phyloP scores from a whole-genome alignment of 2,329 filamentous ascomycete species.

The Pseudocercospora fuligena region DNA sequence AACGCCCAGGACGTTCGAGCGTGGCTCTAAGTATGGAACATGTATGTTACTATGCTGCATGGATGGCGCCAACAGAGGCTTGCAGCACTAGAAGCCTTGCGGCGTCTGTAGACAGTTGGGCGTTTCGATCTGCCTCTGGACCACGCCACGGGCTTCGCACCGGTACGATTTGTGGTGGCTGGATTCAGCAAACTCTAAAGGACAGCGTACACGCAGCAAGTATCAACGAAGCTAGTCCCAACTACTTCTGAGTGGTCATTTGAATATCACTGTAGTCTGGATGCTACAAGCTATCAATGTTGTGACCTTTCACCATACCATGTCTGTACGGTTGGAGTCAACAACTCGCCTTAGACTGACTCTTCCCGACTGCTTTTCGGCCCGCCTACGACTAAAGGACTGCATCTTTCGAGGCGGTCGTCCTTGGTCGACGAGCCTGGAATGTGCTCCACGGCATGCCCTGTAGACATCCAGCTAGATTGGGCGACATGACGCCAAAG shows the following conservation, averaged over 20 bases:
- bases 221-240: not conserved
- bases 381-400: not conserved
- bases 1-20: no score
- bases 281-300: not conserved
- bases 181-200: not conserved
- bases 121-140: not conserved
- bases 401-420: not conserved
- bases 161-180: not conserved
- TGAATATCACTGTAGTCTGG: not conserved
- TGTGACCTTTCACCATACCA: not conserved
- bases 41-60: no score
- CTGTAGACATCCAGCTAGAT: not conserved
- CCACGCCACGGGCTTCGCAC: not conserved
- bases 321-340: not conserved
- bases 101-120: not conserved
- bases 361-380: not conserved
- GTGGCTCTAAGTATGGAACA: no score
- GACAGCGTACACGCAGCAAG: not conserved
- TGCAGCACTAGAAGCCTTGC: not conserved
- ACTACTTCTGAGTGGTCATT: not conserved
- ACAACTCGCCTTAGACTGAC: not conserved
- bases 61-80: no score
- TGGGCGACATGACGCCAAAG: not conserved
- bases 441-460: not conserved
- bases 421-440: not conserved